Base-by-base conservation (phyloP, 306 rosid genomes). In the Boehmeria nivea region DNA sequence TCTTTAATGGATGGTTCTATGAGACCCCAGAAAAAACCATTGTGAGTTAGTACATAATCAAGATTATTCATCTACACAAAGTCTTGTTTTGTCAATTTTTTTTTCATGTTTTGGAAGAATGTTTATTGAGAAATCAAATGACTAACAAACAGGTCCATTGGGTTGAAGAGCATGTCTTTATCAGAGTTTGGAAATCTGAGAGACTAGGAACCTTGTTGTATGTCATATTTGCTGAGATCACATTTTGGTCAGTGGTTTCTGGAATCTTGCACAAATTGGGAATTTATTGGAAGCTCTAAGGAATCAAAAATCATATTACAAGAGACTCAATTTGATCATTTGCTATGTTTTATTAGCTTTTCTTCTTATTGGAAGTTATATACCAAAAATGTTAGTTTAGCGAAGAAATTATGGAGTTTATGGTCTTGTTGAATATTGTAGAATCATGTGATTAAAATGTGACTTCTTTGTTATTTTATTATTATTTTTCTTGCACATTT, bases 1-100 rank as follows among this genome's bases (percentile, higher is more conserved):
- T 89, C 58, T 75, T 89, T 21, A 89, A 89, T 65, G 97, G 93
- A 17, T 85, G 95, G 97, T 89, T 65, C 55, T 85, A 85, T 65
- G 65, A 69, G 57, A 42, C 65, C 50, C 70, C 78, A 62, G 51
- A 67, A 3, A 77, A 71, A 11, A 28, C 80, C 11, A 64, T 89
- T 5, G 95, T 85, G 77, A 68, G 89, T 72, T 24, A 4, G 2
- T 19, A 26, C 21, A 34, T 14, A 51, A 25, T 10, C 5, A 53
- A 51, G 19, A 6, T 31, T 10, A 15, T 46, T 39, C 7, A 15
- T 43, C 24, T 34, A 6, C 36, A 31, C 5, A n/a, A n/a, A n/a
- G n/a, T 44, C 6, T 66, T 12, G 20, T 22, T 42, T 38, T 24
- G 49, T 17, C 23, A 9, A 36, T 12, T 12, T 18, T n/a, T n/a